Percentiles rank a stretch among this genome's conserved stretches.
Conservation (phyloP, 768 basidiomycete species). For the Tephrocybe sp. region DNA sequence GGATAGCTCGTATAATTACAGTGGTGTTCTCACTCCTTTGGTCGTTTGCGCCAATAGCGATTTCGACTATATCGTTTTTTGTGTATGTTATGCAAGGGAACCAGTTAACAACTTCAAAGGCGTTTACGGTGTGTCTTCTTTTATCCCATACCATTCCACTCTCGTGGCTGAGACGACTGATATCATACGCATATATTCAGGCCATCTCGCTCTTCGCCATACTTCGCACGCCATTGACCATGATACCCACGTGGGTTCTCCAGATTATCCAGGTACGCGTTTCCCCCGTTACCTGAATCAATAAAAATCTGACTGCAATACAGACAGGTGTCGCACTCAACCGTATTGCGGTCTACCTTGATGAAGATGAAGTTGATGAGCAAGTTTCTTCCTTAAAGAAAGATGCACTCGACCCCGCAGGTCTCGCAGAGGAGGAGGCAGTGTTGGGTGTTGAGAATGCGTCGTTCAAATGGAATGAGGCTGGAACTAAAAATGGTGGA, state of each 20-base stretch:
- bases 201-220: conserved; percentile 83
- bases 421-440: conserved; percentile 15
- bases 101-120: conserved; percentile 71
- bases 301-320: not conserved
- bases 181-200: conserved; percentile 24
- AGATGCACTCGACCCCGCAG: conserved; percentile 14
- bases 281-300: not conserved
- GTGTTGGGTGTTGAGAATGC: conserved; percentile 58
- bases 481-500: conserved; percentile 19
- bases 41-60: conserved; percentile 71
- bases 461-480: conserved; percentile 61
- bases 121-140: conserved; percentile 71
- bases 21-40: conserved; percentile 72
- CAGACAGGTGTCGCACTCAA: conserved; percentile 63
- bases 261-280: conserved; percentile 59
- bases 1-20: conserved; percentile 60
- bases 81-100: conserved; percentile 70
- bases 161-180: not conserved
- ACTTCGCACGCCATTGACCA: conserved; percentile 75
- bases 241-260: conserved; percentile 78
- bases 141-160: not conserved
- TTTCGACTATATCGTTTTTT: conserved; percentile 80
- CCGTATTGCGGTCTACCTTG: conserved; percentile 64
- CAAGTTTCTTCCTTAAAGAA: conserved; percentile 65
- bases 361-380: conserved; percentile 66